phyloP scores from a whole-genome alignment of 2,329 filamentous ascomycete species.

The Neofusicoccum cordaticola region DNA sequence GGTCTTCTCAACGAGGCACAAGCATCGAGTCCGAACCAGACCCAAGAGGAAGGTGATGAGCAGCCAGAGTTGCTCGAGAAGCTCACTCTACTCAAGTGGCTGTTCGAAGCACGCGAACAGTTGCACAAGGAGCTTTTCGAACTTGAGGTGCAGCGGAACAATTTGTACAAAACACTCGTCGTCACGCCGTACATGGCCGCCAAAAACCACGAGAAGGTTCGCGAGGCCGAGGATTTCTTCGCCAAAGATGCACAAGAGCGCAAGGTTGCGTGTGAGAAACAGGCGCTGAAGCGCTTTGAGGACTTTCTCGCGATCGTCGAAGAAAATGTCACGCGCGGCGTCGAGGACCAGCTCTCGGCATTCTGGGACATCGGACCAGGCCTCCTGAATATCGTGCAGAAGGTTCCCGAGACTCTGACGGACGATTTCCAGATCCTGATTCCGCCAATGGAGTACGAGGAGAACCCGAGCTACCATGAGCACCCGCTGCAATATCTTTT shows the following conservation, averaged over 20 bases:
- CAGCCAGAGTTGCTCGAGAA: slow-evolving; percentile 92
- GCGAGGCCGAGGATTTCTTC: slow-evolving; percentile 79
- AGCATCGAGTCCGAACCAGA: slow-evolving; percentile 70
- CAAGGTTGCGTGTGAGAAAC: slow-evolving; percentile 66
- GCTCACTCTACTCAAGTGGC: slow-evolving; percentile 91
- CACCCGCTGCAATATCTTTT: slow-evolving; percentile 91
- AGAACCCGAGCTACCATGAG: slow-evolving; percentile 77
- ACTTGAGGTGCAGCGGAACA: slow-evolving; percentile 78
- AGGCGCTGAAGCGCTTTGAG: slow-evolving; percentile 69
- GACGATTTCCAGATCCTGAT: slow-evolving; percentile 70
- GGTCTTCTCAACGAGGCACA: slow-evolving; percentile 71
- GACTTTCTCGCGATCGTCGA: slow-evolving; percentile 78
- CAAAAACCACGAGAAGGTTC: slow-evolving; percentile 74
- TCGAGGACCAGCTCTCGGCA: slow-evolving; percentile 85
- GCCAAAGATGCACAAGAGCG: slow-evolving; percentile 71
- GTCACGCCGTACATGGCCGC: slow-evolving; percentile 73
- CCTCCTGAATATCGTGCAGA: slow-evolving; percentile 73
- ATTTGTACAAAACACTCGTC: slow-evolving; percentile 81
- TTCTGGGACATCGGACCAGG: slow-evolving; percentile 98
- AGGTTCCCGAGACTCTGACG: slow-evolving; percentile 62
- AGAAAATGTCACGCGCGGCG: slow-evolving; percentile 78
- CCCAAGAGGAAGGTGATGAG: slow-evolving; percentile 93
- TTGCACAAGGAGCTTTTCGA: slow-evolving; percentile 84
- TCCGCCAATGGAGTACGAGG: slow-evolving; percentile 72
- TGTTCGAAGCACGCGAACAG: slow-evolving; percentile 89